phyloP scores from a whole-genome alignment of 768 basidiomycete species.

The Boletus subparvulus region DNA sequence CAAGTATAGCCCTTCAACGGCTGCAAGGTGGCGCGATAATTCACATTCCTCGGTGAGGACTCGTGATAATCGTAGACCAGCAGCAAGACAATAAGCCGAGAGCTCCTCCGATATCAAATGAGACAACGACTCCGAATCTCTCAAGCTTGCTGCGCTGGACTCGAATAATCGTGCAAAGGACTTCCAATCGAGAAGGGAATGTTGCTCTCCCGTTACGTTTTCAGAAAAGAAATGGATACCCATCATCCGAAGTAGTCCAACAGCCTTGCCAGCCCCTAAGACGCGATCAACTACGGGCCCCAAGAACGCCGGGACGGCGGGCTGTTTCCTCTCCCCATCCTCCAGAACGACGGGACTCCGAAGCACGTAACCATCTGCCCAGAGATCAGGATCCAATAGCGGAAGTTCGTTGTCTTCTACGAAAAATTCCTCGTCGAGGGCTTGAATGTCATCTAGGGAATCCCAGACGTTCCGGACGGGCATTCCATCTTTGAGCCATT shows the following conservation, averaged over 20 bases:
- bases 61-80: conserved; percentile 52
- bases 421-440: conserved; percentile 75
- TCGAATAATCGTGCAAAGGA: conserved; percentile 44
- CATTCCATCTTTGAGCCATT: conserved; percentile 77
- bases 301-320: conserved; percentile 58
- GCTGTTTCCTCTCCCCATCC: conserved; percentile 26
- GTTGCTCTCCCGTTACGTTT: conserved; percentile 20
- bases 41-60: conserved; percentile 67
- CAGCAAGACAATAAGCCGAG: conserved; percentile 51
- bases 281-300: conserved; percentile 56
- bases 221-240: conserved; percentile 22
- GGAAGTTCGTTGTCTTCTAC: conserved; percentile 69
- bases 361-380: conserved; percentile 69
- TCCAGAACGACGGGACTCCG: conserved; percentile 39
- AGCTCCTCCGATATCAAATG: conserved; percentile 63
- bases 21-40: conserved; percentile 57
- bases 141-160: conserved; percentile 31
- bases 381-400: conserved; percentile 72
- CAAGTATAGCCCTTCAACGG: conserved; percentile 68
- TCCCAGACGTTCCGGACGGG: conserved; percentile 42
- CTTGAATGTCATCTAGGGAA: conserved; percentile 14
- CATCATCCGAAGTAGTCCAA: conserved; percentile 70
- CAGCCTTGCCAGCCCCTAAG: conserved; percentile 70
- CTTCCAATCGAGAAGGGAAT: conserved; percentile 38
- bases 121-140: conserved; percentile 63